phyloP scores from a whole-genome alignment of 768 basidiomycete species.

The Obba rivulosa region DNA sequence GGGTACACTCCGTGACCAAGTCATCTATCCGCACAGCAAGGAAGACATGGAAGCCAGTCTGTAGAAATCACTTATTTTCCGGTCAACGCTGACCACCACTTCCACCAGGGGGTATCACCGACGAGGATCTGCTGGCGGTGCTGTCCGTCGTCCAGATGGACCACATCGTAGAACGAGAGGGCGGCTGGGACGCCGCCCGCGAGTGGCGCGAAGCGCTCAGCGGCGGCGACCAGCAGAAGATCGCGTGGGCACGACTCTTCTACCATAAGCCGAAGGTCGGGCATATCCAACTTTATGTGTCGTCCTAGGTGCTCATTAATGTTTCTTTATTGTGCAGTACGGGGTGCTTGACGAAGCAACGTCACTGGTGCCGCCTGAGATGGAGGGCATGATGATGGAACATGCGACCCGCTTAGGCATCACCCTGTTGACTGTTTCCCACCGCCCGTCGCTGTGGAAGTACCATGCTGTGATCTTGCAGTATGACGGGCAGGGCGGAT shows the following conservation, averaged over 20 bases:
- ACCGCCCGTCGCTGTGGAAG: slow-evolving; percentile 91
- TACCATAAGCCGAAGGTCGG: slow-evolving; percentile 88
- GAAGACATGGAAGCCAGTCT: slow-evolving; percentile 72
- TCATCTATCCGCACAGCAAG: slow-evolving; percentile 90
- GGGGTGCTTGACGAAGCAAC: slow-evolving; percentile 97
- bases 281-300: neutral
- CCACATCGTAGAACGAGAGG: slow-evolving; percentile 83
- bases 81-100: neutral
- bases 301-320: neutral
- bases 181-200: slow-evolving; percentile 87
- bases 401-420: slow-evolving; percentile 83
- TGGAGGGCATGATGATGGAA: slow-evolving; percentile 95
- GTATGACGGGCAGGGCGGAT: slow-evolving; percentile 92
- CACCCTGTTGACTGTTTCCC: slow-evolving; percentile 91
- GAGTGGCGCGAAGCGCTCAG: slow-evolving; percentile 94
- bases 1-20: slow-evolving; percentile 91
- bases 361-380: slow-evolving; percentile 85
- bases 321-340: slow-evolving; percentile 46
- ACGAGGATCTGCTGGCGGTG: slow-evolving; percentile 66
- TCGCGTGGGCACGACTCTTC: slow-evolving; percentile 95
- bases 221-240: slow-evolving; percentile 95
- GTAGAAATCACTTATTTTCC: slow-evolving; percentile 22
- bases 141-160: slow-evolving; percentile 81
- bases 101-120: slow-evolving; percentile 58
- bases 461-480: slow-evolving; percentile 87